phyloP scores from a whole-genome alignment of 2,329 filamentous ascomycete genomes.

The Elsinoe necatrix region DNA sequence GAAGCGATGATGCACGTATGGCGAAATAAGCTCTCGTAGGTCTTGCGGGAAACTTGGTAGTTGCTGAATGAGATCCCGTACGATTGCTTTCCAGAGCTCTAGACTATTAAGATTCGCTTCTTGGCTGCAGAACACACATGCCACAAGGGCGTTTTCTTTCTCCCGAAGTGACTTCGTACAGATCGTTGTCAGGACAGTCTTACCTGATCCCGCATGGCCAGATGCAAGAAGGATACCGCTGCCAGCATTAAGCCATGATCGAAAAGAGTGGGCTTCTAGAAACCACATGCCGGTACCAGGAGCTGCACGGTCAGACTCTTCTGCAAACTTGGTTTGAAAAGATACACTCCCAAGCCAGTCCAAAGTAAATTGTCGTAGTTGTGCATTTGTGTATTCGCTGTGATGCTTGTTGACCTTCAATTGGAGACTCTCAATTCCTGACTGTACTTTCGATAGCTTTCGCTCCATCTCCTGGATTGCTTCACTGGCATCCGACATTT shows the following conservation, averaged over 20 bases:
- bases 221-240: not conserved
- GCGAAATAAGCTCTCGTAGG: not conserved
- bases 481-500: not conserved
- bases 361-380: not conserved
- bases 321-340: not conserved
- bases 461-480: not conserved
- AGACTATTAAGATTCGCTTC: not conserved
- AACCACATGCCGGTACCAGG: not conserved
- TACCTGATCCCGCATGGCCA: not conserved
- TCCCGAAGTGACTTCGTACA: not conserved
- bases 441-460: not conserved
- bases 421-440: not conserved
- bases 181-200: not conserved
- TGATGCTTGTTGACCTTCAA: not conserved
- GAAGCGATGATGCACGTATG: not conserved
- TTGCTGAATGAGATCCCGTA: not conserved
- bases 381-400: not conserved
- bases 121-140: not conserved
- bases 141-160: not conserved
- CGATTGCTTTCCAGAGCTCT: not conserved
- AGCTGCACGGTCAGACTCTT: not conserved
- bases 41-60: not conserved
- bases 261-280: not conserved
- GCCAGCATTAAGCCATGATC: not conserved
- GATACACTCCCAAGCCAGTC: not conserved